phyloP scores from a whole-genome alignment of 2,329 filamentous ascomycete genomes.

The Pyricularia pennisetigena region DNA sequence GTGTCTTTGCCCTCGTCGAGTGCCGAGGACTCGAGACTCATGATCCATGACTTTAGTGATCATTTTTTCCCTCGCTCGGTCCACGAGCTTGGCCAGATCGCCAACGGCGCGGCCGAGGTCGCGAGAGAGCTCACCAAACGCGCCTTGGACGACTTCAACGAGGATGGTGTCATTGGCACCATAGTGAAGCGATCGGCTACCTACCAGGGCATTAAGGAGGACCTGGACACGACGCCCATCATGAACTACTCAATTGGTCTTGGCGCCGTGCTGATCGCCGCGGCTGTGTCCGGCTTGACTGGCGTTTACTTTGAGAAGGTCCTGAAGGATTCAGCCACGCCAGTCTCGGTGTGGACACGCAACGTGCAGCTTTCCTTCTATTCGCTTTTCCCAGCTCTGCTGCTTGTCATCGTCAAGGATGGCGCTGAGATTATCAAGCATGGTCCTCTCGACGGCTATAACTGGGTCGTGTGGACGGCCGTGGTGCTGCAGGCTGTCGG shows the following conservation, averaged over 20 bases:
- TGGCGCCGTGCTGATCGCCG: slow-evolving; percentile 66
- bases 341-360: slow-evolving; percentile 80
- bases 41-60: slow-evolving; percentile 53
- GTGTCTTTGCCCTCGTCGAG: slow-evolving; percentile 65
- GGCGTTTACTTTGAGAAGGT: slow-evolving; percentile 88
- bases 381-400: slow-evolving; percentile 79
- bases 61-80: slow-evolving; percentile 71
- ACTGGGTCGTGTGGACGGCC: slow-evolving; percentile 80
- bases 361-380: slow-evolving; percentile 95
- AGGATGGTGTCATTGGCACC: slow-evolving; percentile 18
- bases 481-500: slow-evolving; percentile 75
- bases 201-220: slow-evolving; percentile 76
- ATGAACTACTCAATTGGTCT: slow-evolving; percentile 78
- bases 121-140: slow-evolving; percentile 41
- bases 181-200: slow-evolving; percentile 69
- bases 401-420: slow-evolving; percentile 83
- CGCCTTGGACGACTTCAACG: slow-evolving; percentile 25
- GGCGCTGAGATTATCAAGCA: slow-evolving; percentile 72
- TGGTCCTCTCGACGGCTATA: slow-evolving; percentile 94
- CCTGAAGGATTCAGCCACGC: slow-evolving; percentile 69
- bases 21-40: slow-evolving; percentile 43
- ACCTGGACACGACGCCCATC: slow-evolving; percentile 37
- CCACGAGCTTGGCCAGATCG: slow-evolving; percentile 62
- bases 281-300: slow-evolving; percentile 72
- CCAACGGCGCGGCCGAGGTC: slow-evolving; percentile 38